phyloP scores from a whole-genome alignment of 2,329 filamentous ascomycete genomes.

The Pseudopyricularia javanii region DNA sequence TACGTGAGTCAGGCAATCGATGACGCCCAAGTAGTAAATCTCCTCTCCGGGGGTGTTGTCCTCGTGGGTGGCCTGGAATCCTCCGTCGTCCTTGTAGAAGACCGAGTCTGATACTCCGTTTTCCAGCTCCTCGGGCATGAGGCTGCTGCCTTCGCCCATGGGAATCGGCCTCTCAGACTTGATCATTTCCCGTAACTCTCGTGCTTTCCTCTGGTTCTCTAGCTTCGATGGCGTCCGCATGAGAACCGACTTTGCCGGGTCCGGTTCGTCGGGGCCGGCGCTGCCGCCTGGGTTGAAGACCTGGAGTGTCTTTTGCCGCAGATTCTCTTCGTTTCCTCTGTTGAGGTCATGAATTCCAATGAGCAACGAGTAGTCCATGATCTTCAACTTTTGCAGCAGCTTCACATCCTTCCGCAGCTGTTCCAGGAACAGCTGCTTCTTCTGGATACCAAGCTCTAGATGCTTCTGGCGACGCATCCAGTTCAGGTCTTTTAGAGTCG shows the following conservation, averaged over 20 bases:
- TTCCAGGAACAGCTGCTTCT: slow-evolving; percentile 77
- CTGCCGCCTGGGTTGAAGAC: slow-evolving; percentile 80
- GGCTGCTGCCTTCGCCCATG: slow-evolving; percentile 68
- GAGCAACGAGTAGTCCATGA: slow-evolving; percentile 97
- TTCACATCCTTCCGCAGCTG: slow-evolving; percentile 82
- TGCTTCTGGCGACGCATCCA: slow-evolving; percentile 81
- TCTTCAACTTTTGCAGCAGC: slow-evolving; percentile 75
- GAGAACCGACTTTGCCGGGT: slow-evolving; percentile 46
- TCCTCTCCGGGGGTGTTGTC: slow-evolving; percentile 75
- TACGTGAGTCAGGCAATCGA: slow-evolving; percentile 95
- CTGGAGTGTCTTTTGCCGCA: slow-evolving; percentile 77
- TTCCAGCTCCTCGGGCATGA: slow-evolving; percentile 83
- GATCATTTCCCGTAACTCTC: slow-evolving; percentile 83
- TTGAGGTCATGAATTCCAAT: slow-evolving; percentile 87
- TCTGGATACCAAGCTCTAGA: slow-evolving; percentile 77
- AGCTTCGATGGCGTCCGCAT: slow-evolving; percentile 87
- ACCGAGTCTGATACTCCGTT: slow-evolving; percentile 58
- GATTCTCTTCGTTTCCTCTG: slow-evolving; percentile 88
- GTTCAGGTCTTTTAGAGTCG: slow-evolving; percentile 92
- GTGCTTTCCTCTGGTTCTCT: slow-evolving; percentile 81
- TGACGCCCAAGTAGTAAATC: slow-evolving; percentile 96
- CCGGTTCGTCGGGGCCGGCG: slow-evolving; percentile 41
- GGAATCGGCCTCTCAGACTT: slow-evolving; percentile 89
- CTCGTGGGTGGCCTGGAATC: slow-evolving; percentile 85
- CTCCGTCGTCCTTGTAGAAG: slow-evolving; percentile 91